These are phyloP conservation scores for Leccinum disarticulatum DNA, from an alignment of 768 basidiomycete genomes.

Conservation along the genomic window DNA sequence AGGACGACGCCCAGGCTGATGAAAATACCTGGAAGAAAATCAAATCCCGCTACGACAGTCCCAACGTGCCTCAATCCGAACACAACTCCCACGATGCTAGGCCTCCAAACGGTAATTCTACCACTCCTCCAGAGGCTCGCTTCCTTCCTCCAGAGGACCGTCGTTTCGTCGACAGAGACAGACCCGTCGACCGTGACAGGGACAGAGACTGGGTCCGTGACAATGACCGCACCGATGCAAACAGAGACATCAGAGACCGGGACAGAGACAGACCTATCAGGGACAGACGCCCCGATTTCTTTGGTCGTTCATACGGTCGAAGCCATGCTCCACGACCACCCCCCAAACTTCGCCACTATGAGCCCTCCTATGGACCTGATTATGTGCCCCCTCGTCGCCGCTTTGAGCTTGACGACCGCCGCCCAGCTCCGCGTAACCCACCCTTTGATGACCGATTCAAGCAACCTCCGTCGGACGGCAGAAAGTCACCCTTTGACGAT, in stretches of 20 bases:
- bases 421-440: conserved; percentile 19
- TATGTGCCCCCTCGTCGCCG: conserved; percentile 35
- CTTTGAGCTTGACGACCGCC: conserved; percentile 34
- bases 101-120: conserved; percentile 9
- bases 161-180: conserved; percentile 29
- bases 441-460: conserved; percentile 24
- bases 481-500: conserved; percentile 31
- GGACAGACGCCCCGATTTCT: conserved; percentile 40
- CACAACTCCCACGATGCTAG: conserved; percentile 12
- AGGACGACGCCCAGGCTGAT: conserved; percentile 31
- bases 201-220: conserved; percentile 36
- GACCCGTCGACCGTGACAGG: neutral
- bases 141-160: conserved; percentile 29
- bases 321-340: conserved; percentile 42
- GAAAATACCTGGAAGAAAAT: conserved; percentile 33
- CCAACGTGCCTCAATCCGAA: conserved; percentile 15
- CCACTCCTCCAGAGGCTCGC: conserved; percentile 10
- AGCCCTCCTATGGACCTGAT: conserved; percentile 40
- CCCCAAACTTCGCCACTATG: conserved; percentile 49
- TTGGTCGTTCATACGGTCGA: conserved; percentile 40
- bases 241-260: conserved; percentile 29
- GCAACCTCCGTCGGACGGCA: conserved; percentile 33
- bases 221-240: conserved; percentile 25
- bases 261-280: conserved; percentile 34
- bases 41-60: conserved; percentile 26